Conservation (phyloP, 2,329 filamentous ascomycete species). For the Pseudocercospora musae region DNA sequence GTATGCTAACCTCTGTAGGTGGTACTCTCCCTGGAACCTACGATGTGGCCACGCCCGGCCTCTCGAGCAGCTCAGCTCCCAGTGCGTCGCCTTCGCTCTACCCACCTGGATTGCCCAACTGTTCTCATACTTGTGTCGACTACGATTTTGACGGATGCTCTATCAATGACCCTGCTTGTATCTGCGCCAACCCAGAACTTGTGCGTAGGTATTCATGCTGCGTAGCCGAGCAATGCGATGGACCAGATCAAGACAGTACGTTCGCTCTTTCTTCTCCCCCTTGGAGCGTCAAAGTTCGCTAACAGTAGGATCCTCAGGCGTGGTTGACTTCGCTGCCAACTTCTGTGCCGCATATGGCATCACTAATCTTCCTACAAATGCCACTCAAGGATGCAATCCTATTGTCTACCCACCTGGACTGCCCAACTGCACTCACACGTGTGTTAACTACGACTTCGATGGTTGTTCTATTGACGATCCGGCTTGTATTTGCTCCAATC, state of each 20-base stretch:
- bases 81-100: neutral
- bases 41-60: neutral
- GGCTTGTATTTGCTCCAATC: neutral
- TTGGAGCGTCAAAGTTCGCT: neutral
- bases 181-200: neutral
- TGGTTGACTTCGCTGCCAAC: neutral
- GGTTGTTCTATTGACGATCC: neutral
- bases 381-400: neutral
- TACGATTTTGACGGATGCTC: neutral
- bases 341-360: neutral
- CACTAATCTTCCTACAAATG: neutral
- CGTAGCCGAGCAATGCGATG: neutral
- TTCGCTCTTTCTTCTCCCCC: neutral
- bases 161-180: neutral
- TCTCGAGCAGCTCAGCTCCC: neutral
- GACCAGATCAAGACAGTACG: neutral
- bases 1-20: neutral
- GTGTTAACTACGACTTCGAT: neutral
- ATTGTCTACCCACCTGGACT: neutral
- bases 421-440: neutral
- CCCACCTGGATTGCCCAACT: neutral
- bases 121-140: neutral
- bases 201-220: neutral
- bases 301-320: neutral
- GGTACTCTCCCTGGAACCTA: constrained; percentile 1